These are phyloP conservation scores for Haplosporangium sp. DNA, from an alignment of 371 early-diverging fungal genomes.

Conservation along the genomic window DNA sequence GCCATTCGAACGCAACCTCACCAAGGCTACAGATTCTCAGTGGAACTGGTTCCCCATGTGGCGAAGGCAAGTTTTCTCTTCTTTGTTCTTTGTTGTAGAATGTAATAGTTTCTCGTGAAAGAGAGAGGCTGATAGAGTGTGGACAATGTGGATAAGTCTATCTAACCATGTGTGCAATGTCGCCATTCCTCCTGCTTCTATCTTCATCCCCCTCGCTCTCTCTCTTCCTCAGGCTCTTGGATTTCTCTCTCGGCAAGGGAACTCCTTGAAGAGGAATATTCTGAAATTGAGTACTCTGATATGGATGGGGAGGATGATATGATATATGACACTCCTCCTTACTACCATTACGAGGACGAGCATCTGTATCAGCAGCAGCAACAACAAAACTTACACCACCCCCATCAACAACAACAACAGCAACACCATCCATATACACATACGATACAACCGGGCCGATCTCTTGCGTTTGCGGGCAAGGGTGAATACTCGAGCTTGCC, in stretches of 20 bases:
- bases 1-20: slow-evolving; percentile 33
- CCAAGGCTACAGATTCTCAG: slow-evolving; percentile 49
- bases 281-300: slow-evolving; percentile 55
- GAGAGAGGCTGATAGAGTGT: background rate
- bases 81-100: background rate
- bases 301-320: slow-evolving; percentile 56
- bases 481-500: slow-evolving; percentile 28
- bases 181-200: background rate
- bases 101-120: background rate
- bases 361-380: slow-evolving; percentile 15
- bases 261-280: slow-evolving; percentile 51
- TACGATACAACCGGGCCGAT: slow-evolving; percentile 21
- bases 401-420: slow-evolving; percentile 24
- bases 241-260: slow-evolving; percentile 48
- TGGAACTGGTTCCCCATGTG: slow-evolving; percentile 52
- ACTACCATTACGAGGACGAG: slow-evolving; percentile 45
- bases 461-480: slow-evolving; percentile 34
- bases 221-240: slow-evolving; percentile 35
- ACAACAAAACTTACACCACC: slow-evolving; percentile 4
- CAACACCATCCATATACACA: slow-evolving; percentile 7
- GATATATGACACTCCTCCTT: slow-evolving; percentile 54
- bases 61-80: slow-evolving; percentile 39
- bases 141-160: background rate
- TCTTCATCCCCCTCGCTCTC: background rate
- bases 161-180: slow-evolving; percentile 4